Base-by-base conservation (phyloP, 2,329 filamentous ascomycete species). In the Penicillium sp. region DNA sequence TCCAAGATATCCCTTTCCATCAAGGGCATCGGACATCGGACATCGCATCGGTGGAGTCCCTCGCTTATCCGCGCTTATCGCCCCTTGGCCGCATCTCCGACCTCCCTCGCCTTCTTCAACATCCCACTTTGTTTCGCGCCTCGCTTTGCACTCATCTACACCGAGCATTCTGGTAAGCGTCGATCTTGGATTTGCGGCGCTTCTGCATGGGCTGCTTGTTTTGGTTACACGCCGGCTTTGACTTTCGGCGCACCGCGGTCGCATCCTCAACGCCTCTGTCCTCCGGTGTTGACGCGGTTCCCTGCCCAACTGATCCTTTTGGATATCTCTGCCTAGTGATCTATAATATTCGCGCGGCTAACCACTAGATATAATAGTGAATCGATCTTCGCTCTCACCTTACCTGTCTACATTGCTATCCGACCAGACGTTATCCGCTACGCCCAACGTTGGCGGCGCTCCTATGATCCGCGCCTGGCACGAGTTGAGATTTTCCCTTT, bases 51-150 rank as follows among this genome's bases (percentile, higher is more conserved):
- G 55, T 56, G 55, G 50, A 53, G 52, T 47, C 48, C 23, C 41
- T 55, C 49, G 59, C 56, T 60, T 61, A 61, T 61, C 59, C 56
- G 57, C 57, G 58, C 59, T 60, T 61, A 61, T 61, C 59, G 59
- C 57, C 59, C 58, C 59, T 61, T 60, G 59, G 43, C 46, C 38
- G 23, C 37, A 20, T 55, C 42, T 56, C 52, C 52, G 44, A 55
- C 47, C 54, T 60, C 56, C 47, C 41, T 50, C 40, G 20, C 18
- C 49, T 51, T 53, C 47, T 47, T 55, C 57, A 60, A 60, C 56
- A 57, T 59, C 59, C 60, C 59, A 61, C 53, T 49, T 51, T 52
- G 42, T 38, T 53, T 55, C 49, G 48, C 44, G 44, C 46, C 32
- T 41, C 46, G 13, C 28, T 39, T n/a, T 40, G 18, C 25, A 23